Evolutionary conservation across 2,329 filamentous ascomycete species (phyloP), one percentile per base, ranked within the genome.

Genomic region (Fusarium heterosporum): DNA sequence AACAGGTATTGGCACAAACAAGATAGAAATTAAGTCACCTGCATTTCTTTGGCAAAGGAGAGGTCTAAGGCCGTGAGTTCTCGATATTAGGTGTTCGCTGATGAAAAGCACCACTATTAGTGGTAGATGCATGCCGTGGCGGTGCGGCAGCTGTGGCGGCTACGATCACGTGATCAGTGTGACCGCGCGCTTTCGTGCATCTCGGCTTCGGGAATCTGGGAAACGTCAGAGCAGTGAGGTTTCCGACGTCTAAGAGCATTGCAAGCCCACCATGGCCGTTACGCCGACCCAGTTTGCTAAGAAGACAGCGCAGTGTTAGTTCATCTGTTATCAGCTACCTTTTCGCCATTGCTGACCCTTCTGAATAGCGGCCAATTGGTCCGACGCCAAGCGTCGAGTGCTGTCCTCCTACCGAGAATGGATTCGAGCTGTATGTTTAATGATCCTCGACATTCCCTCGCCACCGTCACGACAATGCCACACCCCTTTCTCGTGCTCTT

Each of bases 381-480:
- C 82, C 74, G 93, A 98, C 85, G 95, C 95, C 75, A 93, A 92
- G 82, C 85, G 84, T 78, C 89, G 95, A 85, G 96, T 97, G 69
- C 81, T 97, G 73, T 88, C 89, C 77, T 91, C 92, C 74, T 99
- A 99, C 84, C 88, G 96, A 79, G 91, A 95, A 84, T 99, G 96
- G 96, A 88, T 98, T 74, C 90, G 96, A 85, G 90, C 93, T 81
- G 96, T 99, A 90, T 78, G 94, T 90, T 71, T 51, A 40, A 55
- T 54, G 30, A 63, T 29, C 29, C 32, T 61, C 50, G 17, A 53
- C 26, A 61, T 12, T 19, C 41, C 30, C 16, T 34, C 46, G 30
- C 28, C 32, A 28, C 46, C 34, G 48, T 30, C 39, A 11, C 14
- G 16, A 41, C 17, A 19, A n/a, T 16, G n/a, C 17, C 36, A 43